phyloP scores from a whole-genome alignment of 139 green algal genomes.

The Coelastrella sp. region DNA sequence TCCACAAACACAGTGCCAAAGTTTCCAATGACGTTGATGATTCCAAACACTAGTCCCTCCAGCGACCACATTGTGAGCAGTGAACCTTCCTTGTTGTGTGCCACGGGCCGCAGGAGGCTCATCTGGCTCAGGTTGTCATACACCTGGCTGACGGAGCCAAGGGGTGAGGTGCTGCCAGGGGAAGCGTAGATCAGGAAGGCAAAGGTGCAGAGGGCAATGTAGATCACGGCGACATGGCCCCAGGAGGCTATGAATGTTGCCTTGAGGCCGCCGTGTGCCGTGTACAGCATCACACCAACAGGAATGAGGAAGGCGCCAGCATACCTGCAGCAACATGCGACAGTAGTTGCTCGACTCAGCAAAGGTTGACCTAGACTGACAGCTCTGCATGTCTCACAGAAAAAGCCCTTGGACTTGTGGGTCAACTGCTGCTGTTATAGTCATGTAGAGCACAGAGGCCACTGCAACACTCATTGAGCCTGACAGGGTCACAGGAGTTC shows the following conservation, averaged over 20 bases:
- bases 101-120: slow-evolving; percentile 65
- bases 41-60: slow-evolving; percentile 92
- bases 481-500: not conserved
- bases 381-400: not conserved
- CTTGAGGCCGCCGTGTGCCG: slow-evolving; percentile 89
- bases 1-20: slow-evolving; percentile 95
- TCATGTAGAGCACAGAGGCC: not conserved
- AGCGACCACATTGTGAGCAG: slow-evolving; percentile 94
- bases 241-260: slow-evolving; percentile 90
- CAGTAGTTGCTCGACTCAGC: not conserved
- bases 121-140: slow-evolving; percentile 75
- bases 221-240: slow-evolving; percentile 87
- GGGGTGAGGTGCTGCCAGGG: slow-evolving; percentile 11
- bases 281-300: slow-evolving; percentile 92
- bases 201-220: slow-evolving; percentile 89
- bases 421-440: not conserved
- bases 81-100: slow-evolving; percentile 84
- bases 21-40: slow-evolving; percentile 96
- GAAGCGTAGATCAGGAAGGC: slow-evolving; percentile 64
- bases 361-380: not conserved
- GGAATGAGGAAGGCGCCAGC: slow-evolving; percentile 77
- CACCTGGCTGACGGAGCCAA: slow-evolving; percentile 68
- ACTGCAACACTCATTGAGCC: too few species aligned
- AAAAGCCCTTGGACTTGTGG: not conserved
- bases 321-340: slow-evolving; percentile 27